These are phyloP conservation scores for Darksidea phi DNA, from an alignment of 495 filamentous ascomycete genomes.

Conservation along the genomic window DNA sequence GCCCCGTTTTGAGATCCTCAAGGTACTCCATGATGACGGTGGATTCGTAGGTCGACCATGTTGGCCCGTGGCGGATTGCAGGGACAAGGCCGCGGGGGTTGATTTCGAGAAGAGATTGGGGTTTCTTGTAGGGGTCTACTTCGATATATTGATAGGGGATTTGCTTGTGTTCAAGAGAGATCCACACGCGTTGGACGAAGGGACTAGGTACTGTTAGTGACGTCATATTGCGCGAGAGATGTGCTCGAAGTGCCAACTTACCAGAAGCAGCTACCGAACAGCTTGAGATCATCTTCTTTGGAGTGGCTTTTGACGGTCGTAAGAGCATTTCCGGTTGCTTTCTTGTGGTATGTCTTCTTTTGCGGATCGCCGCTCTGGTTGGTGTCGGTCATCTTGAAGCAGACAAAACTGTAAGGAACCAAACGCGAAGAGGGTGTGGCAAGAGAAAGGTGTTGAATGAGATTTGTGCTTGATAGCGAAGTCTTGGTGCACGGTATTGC, in stretches of 20 bases:
- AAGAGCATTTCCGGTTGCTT: slow-evolving; percentile 73
- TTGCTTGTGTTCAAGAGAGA: slow-evolving; percentile 83
- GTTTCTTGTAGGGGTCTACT: slow-evolving; percentile 83
- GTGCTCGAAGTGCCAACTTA: slow-evolving; percentile 45
- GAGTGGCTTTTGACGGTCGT: slow-evolving; percentile 71
- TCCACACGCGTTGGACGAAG: slow-evolving; percentile 95
- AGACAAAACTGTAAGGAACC: neutral
- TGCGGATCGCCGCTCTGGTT: slow-evolving; percentile 40
- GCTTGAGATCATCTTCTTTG: slow-evolving; percentile 69
- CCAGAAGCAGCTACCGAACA: slow-evolving; percentile 93
- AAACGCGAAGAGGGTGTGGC: too few species aligned
- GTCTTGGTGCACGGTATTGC: too few species aligned
- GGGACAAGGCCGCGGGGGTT: slow-evolving; percentile 89
- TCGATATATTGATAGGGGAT: slow-evolving; percentile 90
- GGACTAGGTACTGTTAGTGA: slow-evolving; percentile 47
- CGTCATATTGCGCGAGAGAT: slow-evolving; percentile 8
- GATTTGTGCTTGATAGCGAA: too few species aligned
- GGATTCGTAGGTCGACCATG: slow-evolving; percentile 88
- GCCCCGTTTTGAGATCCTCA: slow-evolving; percentile 68
- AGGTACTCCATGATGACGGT: slow-evolving; percentile 89
- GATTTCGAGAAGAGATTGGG: slow-evolving; percentile 72
- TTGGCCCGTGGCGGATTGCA: slow-evolving; percentile 68
- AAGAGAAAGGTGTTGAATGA: too few species aligned
- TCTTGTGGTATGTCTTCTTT: slow-evolving; percentile 80
- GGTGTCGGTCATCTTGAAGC: slow-evolving; percentile 36